Base-by-base conservation (phyloP, 2,329 filamentous ascomycete genomes). In the Magnaporthales sp. region DNA sequence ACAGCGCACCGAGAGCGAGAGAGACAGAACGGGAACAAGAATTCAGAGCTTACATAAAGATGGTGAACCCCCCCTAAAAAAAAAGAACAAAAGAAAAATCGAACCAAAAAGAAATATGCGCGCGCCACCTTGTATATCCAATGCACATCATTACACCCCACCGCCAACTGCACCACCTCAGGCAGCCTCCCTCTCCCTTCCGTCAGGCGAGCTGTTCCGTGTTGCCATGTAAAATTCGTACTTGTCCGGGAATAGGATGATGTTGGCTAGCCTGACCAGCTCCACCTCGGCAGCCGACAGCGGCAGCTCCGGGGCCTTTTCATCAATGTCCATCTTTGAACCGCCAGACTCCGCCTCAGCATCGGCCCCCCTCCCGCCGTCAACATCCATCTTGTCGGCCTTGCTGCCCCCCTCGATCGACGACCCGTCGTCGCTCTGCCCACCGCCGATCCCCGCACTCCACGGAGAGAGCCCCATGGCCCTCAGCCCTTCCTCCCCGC, bases 391-490 rank as follows among this genome's bases (percentile, higher is more conserved):
- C 19, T 71, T 70, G 24, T 74, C 66, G 62, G 70, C 65, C 68
- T 66, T 54, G 73, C 72, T 64, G 71, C 75, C 11, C 66, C 73
- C 73, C 64, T 77, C 68, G 69, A 79, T 72, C 24, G 64, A 79
- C 74, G 61, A 31, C 19, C 63, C 63, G 1, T 30, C 27, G 15
- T 54, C 51, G 27, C 51, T 32, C 54, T 54, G 24, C 13, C 24
- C 46, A 6, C 38, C 38, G 10, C 63, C 46, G 46, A 19, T 30
- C 8, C 63, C 63, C 4, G 79, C 70, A 62, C 77, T 80, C 79
- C 83, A 86, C 3, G 81, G 82, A 51, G 79, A 80, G 1, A 87
- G 75, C 0, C 85, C 85, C 84, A 87, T 87, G n/a, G 84, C 84
- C 69, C 81, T 80, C 66, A 87, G 73, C 0, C 77, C 84, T 8